Base-by-base conservation (phyloP, 306 rosid genomes). In the Begonia fuchsioides region DNA sequence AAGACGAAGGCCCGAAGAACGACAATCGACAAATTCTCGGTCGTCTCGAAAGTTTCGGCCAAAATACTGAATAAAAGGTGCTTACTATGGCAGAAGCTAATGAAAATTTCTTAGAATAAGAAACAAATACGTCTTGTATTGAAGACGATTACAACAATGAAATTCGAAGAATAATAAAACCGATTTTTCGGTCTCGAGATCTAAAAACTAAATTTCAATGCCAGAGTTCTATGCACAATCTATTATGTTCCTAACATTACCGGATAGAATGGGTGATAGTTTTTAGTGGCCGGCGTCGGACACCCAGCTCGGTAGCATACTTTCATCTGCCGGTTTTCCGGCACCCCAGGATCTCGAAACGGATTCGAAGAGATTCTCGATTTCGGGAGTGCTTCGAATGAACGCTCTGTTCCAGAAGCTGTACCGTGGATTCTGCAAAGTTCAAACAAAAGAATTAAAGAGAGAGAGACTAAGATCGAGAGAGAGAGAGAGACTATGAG, bases 331-430 rank as follows among this genome's bases (percentile, higher is more conserved):
- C 13, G 93, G 85, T 60, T 86, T 92, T 3, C 93, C 94, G 12
- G 94, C 96, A 1, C 98, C 99, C 17, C 96, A 92, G 48, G 99
- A 86, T 64, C 99, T 82, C 0, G 99, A 92, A 17, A 92, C 99
- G 8, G 99, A 92, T 63, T 92, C 99, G 44, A 92, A 92, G 5
- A 92, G 93, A 38, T 83, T 86, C 57, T 92, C 99, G 2, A 92
- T 92, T 72, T 92, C 99, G 0, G 94, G 99, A 10, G 99, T 96
- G 9, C 99, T 85, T 62, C 99, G 71, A 59, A 86, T 92, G 83
- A 92, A 92, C 17, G 73, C 63, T 26, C 93, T 71, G 70, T 79
- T 82, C 99, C 99, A 92, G 56, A 92, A 92, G 63, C 74, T 82
- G 60, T 92, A 92, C 56, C 96, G 77, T 7, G 85, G 93, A 61